Evolutionary conservation across 345 rosid genomes (phyloP), one percentile per base, ranked within the genome.

Genomic region (Pugionium cornutum): DNA sequence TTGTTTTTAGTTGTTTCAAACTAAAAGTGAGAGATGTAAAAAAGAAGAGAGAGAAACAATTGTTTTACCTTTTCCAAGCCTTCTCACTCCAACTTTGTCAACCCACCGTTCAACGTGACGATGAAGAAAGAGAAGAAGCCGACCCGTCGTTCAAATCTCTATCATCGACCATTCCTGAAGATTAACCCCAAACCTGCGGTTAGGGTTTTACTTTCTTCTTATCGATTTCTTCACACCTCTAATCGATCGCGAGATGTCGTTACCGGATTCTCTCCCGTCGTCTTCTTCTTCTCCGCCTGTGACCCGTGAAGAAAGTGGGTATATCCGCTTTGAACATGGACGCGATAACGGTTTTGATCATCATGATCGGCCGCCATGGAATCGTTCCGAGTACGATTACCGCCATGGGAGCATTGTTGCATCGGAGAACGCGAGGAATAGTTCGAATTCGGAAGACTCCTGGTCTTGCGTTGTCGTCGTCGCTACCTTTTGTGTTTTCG

Each of bases 381-480:
- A 67, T 33, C 78, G 67, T 40, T 39, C 77, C 72, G 90, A 80
- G 78, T 55, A 74, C 9, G 86, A 82, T 78, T 82, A 76, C 56
- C 92, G 76, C 36, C 84, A 70, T 11, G 53, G 65, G 25, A 57
- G 75, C 41, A 80, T 77, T 71, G 86, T 81, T 41, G 70, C 66
- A 1, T 53, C 88, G 9, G 58, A 75, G 32, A 48, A 65, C 70
- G 40, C 47, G 10, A 73, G 76, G 40, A 47, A 58, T 4, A 29
- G 3, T 50, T 74, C 73, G 25, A 70, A 75, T 41, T 73, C 90
- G 1, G 89, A 88, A 53, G 96, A 91, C 44, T 79, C 92, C 3
- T 94, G 97, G 89, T 82, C 95, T 66, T 90, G 92, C 80, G 71
- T 87, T 83, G 82, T 87, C 62, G 95, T 88, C 47, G 86, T 84